A percentile compares a stretch with the other conserved stretches of the same genome.
Conservation (phyloP, 768 basidiomycete genomes). For the Phanerochaete carnosa region DNA sequence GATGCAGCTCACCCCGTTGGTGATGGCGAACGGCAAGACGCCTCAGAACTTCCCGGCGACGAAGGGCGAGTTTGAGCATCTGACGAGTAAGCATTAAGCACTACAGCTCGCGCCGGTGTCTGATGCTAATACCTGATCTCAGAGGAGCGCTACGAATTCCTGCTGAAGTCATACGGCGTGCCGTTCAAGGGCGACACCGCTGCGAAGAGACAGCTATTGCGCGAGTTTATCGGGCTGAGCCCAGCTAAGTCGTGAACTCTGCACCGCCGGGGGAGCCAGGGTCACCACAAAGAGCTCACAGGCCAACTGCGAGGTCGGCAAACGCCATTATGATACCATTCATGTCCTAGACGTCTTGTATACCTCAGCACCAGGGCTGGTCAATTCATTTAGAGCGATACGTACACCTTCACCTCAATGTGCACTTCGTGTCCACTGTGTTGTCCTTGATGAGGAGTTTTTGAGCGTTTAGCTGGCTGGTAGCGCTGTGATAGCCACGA, state of each 20-base stretch:
- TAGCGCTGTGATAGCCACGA: no score
- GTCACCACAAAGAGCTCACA: no score
- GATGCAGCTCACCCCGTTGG: conserved; percentile 27
- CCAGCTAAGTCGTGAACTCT: conserved; percentile 8
- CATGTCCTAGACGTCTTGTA: no score
- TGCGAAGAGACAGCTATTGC: conserved; percentile 36
- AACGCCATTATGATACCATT: no score
- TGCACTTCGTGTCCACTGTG: no score
- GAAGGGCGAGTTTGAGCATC: conserved; percentile 42
- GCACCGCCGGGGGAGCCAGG: no score
- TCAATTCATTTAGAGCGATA: neutral
- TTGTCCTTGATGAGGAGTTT: no score
- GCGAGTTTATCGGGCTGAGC: conserved; percentile 35
- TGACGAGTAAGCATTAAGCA: conserved; percentile 36
- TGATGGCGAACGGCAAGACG: conserved; percentile 32
- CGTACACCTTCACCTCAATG: neutral
- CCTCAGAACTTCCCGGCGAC: conserved; percentile 34
- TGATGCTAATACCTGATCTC: neutral
- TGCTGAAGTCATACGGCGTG: conserved; percentile 33
- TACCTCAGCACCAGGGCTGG: neutral
- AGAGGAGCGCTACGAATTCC: conserved; percentile 41
- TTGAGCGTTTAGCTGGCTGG: no score
- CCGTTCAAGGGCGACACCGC: conserved; percentile 37
- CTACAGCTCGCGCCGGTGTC: neutral
- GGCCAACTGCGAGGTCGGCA: neutral